Evolutionary conservation across 139 green algal genomes (phyloP), one percentile per base, ranked within the genome.

Genomic region (Haematococcus sp.): DNA sequence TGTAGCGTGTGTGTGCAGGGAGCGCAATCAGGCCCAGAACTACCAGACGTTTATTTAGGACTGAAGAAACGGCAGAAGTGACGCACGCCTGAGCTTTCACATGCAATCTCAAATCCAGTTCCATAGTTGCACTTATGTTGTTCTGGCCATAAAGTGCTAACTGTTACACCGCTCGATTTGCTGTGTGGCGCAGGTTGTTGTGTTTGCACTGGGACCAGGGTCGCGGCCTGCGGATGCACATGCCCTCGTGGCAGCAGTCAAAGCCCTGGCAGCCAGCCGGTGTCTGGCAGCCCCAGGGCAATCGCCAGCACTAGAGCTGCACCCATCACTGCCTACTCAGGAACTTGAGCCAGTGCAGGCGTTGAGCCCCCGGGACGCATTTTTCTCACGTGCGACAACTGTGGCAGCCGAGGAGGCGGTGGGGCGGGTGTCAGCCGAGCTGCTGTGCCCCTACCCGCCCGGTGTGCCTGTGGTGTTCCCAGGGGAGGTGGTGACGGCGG

Each of bases 371-470:
- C 16, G 61, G 27, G 61, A 69, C 33, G 61, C 61, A 30, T 40
- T 69, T 4, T 69, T 69, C 33, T 35, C 61, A 69, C 25, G 16
- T 11, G 34, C 61, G 4, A 11, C 25, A 30, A 52, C 17, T 16
- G 33, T 17, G 19, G 31, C 2, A 13, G 5, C 61, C 30, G 34
- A 30, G 51, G 17, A 44, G 9, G 78, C 78, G 15, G 63, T 74
- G 30, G 83, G 83, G 4, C 46, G 68, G 2, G 77, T 91, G n/a
- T 84, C 74, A 20, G 92, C 90, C 17, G 93, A 97, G 77, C 76
- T 96, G 52, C 51, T 98, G 67, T 94, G 88, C 68, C 93, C 93
- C 4, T 98, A 98, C 73, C 93, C 93, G 1, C 93, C 93, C 0
- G 93, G 93, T 15, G 88, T 98, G 28, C 93, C 93, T 17, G 61